Conservation (phyloP, 768 basidiomycete genomes). For the Chalciporus pseudorubinellus region DNA sequence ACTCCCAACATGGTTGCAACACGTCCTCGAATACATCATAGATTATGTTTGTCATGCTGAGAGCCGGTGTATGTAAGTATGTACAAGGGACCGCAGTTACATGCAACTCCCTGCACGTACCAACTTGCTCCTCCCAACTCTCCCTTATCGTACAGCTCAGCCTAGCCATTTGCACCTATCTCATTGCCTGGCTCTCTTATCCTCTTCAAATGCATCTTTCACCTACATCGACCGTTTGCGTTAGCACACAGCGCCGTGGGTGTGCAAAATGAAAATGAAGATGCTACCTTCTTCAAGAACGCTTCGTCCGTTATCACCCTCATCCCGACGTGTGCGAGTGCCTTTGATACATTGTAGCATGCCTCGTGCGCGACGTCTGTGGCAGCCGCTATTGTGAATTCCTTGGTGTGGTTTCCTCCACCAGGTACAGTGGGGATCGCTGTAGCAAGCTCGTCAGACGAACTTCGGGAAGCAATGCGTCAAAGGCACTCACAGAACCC, state of each 20-base stretch:
- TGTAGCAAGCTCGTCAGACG: slow-evolving; percentile 23
- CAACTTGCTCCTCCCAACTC: too few relatives aligned
- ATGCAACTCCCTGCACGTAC: too few relatives aligned
- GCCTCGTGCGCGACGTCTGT: slow-evolving; percentile 62
- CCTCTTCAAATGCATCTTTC: slow-evolving; percentile 48
- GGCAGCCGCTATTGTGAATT: slow-evolving; percentile 62
- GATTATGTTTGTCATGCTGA: too few relatives aligned
- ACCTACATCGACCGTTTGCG: slow-evolving; percentile 34
- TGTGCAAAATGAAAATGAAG: too few relatives aligned
- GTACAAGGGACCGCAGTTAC: too few relatives aligned
- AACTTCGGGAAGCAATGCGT: background rate
- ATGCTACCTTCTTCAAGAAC: slow-evolving; percentile 59
- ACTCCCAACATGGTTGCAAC: too few relatives aligned
- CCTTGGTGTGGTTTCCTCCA: slow-evolving; percentile 78
- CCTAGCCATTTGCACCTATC: background rate
- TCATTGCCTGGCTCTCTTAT: slow-evolving; percentile 21
- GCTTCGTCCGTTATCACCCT: slow-evolving; percentile 63
- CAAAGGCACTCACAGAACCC: slow-evolving; percentile 45
- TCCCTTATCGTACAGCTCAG: too few relatives aligned
- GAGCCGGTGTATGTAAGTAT: too few relatives aligned
- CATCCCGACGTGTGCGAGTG: slow-evolving; percentile 67
- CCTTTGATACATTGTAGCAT: slow-evolving; percentile 65
- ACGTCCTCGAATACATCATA: too few relatives aligned
- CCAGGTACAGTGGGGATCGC: slow-evolving; percentile 71
- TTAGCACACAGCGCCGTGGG: too few relatives aligned